These are phyloP conservation scores for Handroanthus guayacan DNA, from an alignment of 257 asterid genomes.

Conservation along the genomic window DNA sequence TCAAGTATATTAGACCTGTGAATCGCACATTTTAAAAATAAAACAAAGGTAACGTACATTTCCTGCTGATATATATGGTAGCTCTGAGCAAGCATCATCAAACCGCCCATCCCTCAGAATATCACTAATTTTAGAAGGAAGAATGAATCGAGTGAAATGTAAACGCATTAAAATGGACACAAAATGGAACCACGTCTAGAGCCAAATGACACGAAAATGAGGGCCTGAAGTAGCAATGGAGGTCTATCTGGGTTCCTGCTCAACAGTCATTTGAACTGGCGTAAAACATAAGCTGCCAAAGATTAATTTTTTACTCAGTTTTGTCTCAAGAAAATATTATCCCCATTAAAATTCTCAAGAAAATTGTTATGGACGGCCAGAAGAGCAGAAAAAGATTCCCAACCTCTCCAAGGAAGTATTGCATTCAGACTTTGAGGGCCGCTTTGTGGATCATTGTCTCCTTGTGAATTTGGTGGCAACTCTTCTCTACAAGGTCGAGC, in stretches of 20 bases:
- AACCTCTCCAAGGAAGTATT: neutral
- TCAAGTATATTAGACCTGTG: neutral
- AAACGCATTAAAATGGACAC: constrained; percentile 17
- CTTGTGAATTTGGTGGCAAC: constrained; percentile 99
- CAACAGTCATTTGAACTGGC: neutral
- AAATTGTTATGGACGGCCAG: neutral
- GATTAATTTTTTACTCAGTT: constrained; percentile 11
- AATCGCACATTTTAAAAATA: neutral
- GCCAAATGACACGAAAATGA: neutral
- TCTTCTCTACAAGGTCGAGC: constrained; percentile 97
- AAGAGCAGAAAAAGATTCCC: constrained; percentile 8
- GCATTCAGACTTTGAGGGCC: constrained; percentile 62
- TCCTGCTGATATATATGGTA: neutral
- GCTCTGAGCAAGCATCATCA: neutral
- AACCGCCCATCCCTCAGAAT: constrained; percentile 8
- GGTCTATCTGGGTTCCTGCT: neutral
- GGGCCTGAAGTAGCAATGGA: neutral
- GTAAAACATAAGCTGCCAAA: neutral
- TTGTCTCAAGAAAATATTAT: neutral
- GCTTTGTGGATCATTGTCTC: constrained; percentile 97
- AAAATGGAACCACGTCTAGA: neutral
- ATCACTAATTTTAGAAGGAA: neutral
- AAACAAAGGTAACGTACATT: neutral
- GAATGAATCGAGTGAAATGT: constrained; percentile 22
- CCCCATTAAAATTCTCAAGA: neutral